A percentile compares a stretch with the other conserved stretches of the same genome.
These are phyloP conservation scores for Nothophytophthora sp. DNA, from an alignment of 352 stramenopile genomes.

Conservation along the genomic window DNA sequence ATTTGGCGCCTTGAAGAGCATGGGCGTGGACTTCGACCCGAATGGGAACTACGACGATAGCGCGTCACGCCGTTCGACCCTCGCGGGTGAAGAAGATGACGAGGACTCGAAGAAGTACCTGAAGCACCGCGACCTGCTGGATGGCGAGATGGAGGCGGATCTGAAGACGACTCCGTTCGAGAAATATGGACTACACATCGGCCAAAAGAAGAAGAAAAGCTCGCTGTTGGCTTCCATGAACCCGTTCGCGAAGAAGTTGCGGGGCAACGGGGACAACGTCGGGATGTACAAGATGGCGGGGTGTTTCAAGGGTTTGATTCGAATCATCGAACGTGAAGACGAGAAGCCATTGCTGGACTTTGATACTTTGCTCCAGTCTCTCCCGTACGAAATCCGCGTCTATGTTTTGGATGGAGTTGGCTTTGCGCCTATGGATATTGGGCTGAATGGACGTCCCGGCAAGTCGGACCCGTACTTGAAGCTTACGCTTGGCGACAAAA, in stretches of 20 bases:
- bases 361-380: slow-evolving; percentile 69
- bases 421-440: slow-evolving; percentile 79
- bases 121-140: slow-evolving; percentile 48
- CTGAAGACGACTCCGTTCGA: slow-evolving; percentile 78
- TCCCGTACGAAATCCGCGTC: slow-evolving; percentile 83
- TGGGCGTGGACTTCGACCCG: slow-evolving; percentile 60
- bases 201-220: slow-evolving; percentile 56
- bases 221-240: slow-evolving; percentile 51
- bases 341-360: slow-evolving; percentile 77
- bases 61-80: slow-evolving; percentile 32
- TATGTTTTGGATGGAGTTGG: slow-evolving; percentile 87
- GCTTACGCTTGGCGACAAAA: slow-evolving; percentile 78
- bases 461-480: slow-evolving; percentile 87
- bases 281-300: slow-evolving; percentile 73
- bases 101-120: slow-evolving; percentile 57
- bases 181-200: slow-evolving; percentile 67
- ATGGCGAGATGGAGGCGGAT: slow-evolving; percentile 49
- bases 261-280: slow-evolving; percentile 17
- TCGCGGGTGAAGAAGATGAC: slow-evolving; percentile 34
- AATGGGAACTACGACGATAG: slow-evolving; percentile 39
- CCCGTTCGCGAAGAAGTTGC: slow-evolving; percentile 52
- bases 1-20: slow-evolving; percentile 68
- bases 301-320: slow-evolving; percentile 90
- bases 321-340: slow-evolving; percentile 70
- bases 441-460: too few relatives aligned